phyloP scores from a whole-genome alignment of 2,329 filamentous ascomycete species.

The Penicillium fuscoglaucum region DNA sequence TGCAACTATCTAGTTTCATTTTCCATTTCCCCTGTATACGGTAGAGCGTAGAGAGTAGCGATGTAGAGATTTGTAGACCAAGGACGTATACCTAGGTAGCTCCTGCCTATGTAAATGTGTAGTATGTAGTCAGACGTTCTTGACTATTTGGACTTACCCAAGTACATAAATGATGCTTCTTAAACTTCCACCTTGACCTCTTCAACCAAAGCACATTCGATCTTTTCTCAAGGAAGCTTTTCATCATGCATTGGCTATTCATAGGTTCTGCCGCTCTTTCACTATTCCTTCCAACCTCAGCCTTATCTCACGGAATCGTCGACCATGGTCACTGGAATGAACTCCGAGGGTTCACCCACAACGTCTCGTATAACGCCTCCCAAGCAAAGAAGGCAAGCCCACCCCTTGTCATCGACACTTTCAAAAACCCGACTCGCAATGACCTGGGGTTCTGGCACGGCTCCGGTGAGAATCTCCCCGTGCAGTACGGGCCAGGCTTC shows the following conservation, averaged over 20 bases:
- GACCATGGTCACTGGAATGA: slow-evolving; percentile 19
- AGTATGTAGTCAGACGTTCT: background rate
- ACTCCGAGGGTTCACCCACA: slow-evolving; percentile 5
- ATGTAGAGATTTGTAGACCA: no score
- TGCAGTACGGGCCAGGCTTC: slow-evolving; percentile 53
- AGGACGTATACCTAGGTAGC: background rate
- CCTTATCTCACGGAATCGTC: slow-evolving; percentile 2
- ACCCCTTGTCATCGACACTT: slow-evolving; percentile 59
- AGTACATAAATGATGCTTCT: background rate
- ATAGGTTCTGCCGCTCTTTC: slow-evolving; percentile 2
- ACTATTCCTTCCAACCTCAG: slow-evolving; percentile 7
- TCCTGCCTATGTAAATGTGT: background rate
- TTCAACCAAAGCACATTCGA: background rate
- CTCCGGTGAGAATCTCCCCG: slow-evolving; percentile 58
- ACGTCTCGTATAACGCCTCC: background rate
- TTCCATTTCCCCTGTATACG: background rate
- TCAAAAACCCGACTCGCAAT: slow-evolving; percentile 55
- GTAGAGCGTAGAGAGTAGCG: background rate
- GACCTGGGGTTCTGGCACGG: slow-evolving; percentile 66
- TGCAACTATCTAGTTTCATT: background rate
- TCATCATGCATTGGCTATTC: slow-evolving; percentile 11
- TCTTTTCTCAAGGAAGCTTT: background rate
- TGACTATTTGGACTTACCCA: background rate
- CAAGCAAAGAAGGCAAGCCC: slow-evolving; percentile 1
- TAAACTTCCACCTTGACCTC: background rate